Conservation (phyloP, 2,329 filamentous ascomycete genomes). For the Aspergillus sp. region DNA sequence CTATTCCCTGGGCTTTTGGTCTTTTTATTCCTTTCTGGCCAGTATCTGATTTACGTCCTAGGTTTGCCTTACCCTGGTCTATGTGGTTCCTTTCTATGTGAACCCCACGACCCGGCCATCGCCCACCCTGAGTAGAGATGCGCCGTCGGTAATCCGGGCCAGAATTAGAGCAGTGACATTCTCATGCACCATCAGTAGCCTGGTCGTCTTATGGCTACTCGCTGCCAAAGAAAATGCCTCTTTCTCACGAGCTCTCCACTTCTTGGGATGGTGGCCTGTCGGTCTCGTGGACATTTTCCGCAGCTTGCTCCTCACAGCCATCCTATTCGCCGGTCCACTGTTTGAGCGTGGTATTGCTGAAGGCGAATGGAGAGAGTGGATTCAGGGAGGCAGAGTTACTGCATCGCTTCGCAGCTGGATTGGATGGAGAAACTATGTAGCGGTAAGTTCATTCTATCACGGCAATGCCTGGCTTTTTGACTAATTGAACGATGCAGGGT, state of each 20-base stretch:
- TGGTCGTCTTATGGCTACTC: constrained; percentile 68
- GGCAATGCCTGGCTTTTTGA: constrained; percentile 13
- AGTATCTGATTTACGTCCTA: constrained; percentile 32
- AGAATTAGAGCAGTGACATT: constrained; percentile 77
- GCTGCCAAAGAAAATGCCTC: constrained; percentile 54
- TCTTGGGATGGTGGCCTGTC: constrained; percentile 80
- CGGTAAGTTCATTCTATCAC: constrained; percentile 57
- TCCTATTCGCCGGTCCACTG: constrained; percentile 81
- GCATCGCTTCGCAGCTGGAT: constrained; percentile 71
- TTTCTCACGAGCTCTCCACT: constrained; percentile 60
- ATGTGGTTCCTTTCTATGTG: constrained; percentile 89
- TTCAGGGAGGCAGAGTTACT: constrained; percentile 57
- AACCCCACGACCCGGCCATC: constrained; percentile 78
- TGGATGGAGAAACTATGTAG: constrained; percentile 82
- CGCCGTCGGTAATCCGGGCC: constrained; percentile 83
- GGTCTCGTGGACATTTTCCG: constrained; percentile 64
- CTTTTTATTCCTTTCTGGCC: not conserved
- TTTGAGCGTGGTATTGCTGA: constrained; percentile 78
- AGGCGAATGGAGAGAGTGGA: constrained; percentile 67
- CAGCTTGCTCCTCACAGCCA: constrained; percentile 68
- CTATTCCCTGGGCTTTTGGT: not conserved
- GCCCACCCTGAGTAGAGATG: constrained; percentile 76
- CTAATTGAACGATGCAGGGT: constrained; percentile 54
- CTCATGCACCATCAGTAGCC: constrained; percentile 69
- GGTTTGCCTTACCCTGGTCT: constrained; percentile 82